Evolutionary conservation across 2,329 filamentous ascomycete species (phyloP), one percentile per base, ranked within the genome.

Genomic region (Aspergillus fischeri): DNA sequence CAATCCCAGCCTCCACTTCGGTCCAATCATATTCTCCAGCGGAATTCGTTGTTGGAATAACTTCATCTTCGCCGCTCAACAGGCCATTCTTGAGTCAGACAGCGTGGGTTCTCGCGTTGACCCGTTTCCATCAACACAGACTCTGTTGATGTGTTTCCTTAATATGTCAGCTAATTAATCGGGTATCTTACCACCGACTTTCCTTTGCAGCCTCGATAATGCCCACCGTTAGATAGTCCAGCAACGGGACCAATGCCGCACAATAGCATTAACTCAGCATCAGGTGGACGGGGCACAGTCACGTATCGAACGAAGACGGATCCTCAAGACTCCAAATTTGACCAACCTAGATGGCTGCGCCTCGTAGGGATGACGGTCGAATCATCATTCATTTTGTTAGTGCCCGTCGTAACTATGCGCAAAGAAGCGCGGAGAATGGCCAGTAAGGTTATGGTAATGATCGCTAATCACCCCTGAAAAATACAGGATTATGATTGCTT

Each of bases 331-430:
- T 24, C 49, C 11, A 45, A 14, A 67, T 66, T 17, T 25, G 20
- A 47, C 14, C 44, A 6, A 14, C 14, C 50, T 29, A 45, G 42
- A 67, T 66, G 64, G 53, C 64, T 62, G 57, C 55, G 61, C 67
- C 66, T 29, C 56, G 62, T 51, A 65, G 83, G 67, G 83, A 82
- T 69, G 83, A 90, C 69, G 78, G 81, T 67, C 83, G 89, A 66
- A 79, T 91, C 69, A 88, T 95, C 69, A 77, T 95, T 60, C 91
- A 96, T 74, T 92, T 96, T 77, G 90, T 93, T 77, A 71, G 83
- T 72, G 24, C 32, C 52, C 51, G 49, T 29, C 24, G 35, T 27
- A 27, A 21, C 9, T 38, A 38, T 17, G 28, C 24, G 27, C 10
- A 49, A 2, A 8, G 20, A 6, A 48, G n/a, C 44, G 17, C 3